phyloP scores from a whole-genome alignment of 495 filamentous ascomycete species.

The Trichoderma parareesei region DNA sequence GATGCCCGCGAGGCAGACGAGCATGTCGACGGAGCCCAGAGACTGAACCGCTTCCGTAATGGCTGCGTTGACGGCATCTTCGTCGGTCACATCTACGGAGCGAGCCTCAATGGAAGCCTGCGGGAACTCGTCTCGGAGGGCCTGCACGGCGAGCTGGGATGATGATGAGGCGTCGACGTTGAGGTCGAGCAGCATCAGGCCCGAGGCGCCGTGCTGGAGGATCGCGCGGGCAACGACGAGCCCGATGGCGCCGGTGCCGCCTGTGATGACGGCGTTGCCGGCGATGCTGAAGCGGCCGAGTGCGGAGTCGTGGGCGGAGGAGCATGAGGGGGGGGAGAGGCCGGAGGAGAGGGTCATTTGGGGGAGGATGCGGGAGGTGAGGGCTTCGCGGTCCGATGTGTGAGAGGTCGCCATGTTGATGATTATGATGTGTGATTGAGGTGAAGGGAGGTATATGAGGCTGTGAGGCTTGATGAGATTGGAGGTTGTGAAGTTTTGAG shows the following conservation, averaged over 20 bases:
- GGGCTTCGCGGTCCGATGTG: constrained; percentile 24
- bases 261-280: constrained; percentile 63
- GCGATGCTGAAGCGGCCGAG: constrained; percentile 50
- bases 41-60: constrained; percentile 29
- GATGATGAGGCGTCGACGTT: constrained; percentile 24
- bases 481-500: neutral
- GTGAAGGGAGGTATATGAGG: no score
- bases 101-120: constrained; percentile 35
- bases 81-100: constrained; percentile 53
- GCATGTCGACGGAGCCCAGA: constrained; percentile 48
- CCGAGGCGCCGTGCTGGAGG: constrained; percentile 60
- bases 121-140: constrained; percentile 46
- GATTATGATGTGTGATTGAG: neutral
- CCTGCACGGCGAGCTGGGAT: constrained; percentile 26
- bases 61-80: constrained; percentile 36
- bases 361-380: constrained; percentile 37
- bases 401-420: neutral
- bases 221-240: constrained; percentile 51
- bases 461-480: no score
- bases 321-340: constrained; percentile 32
- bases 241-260: constrained; percentile 61
- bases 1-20: constrained; percentile 62
- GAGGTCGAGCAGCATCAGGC: constrained; percentile 56
- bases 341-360: constrained; percentile 48
- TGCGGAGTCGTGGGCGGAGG: constrained; percentile 39